Evolutionary conservation across 148 eudicot genomes (phyloP).

Genomic region (Spergularia marina): DNA sequence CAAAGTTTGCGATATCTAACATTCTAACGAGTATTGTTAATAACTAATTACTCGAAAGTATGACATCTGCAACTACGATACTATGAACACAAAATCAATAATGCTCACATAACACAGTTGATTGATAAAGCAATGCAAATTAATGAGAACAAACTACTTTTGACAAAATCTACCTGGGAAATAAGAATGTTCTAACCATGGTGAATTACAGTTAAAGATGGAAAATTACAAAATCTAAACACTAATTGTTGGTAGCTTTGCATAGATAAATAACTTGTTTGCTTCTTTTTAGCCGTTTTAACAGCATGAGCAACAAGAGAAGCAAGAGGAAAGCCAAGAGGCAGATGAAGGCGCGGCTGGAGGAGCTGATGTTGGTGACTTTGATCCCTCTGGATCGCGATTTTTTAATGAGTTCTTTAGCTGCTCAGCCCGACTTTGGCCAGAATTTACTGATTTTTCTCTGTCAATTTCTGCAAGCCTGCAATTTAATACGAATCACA

Average conservation of each 20-base stretch:
- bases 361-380: constrained; percentile 15
- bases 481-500: constrained; percentile 15
- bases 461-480: constrained; percentile 42
- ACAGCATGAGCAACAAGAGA: constrained; percentile 40
- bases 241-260: constrained; percentile 9
- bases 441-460: constrained; percentile 35
- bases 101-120: background rate
- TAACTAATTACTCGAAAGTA: background rate
- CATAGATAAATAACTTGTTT: constrained; percentile 1
- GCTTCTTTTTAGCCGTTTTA: background rate
- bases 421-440: constrained; percentile 23
- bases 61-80: background rate
- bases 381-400: constrained; percentile 24
- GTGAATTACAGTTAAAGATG: background rate
- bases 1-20: too few relatives aligned
- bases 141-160: constrained; percentile 7
- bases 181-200: background rate
- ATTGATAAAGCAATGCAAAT: background rate
- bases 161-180: constrained; percentile 4
- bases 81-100: background rate
- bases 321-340: constrained; percentile 34
- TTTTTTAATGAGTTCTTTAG: constrained; percentile 9
- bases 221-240: background rate
- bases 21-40: too few relatives aligned
- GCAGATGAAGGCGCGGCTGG: constrained; percentile 16